A percentile compares a stretch with the other conserved stretches of the same genome.
Evolutionary conservation across 78 protist species (phyloP).

Genomic region (Diacronema lutheri): DNA sequence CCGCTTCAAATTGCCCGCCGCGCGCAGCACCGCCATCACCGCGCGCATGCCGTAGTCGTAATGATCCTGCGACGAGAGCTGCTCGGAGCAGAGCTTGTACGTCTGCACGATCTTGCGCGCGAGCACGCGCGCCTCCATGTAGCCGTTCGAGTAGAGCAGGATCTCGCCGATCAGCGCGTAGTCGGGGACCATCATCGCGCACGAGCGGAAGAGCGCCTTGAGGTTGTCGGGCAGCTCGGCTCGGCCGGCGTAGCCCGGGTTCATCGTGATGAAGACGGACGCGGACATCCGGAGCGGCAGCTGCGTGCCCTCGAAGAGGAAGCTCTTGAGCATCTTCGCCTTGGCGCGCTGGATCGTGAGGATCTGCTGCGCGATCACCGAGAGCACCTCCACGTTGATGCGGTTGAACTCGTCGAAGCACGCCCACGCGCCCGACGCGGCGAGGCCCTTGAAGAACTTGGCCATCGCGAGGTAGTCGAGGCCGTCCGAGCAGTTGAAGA

Average conservation of each 20-base stretch:
- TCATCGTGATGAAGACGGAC: conserved; percentile 83
- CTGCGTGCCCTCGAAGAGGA: conserved; percentile 50
- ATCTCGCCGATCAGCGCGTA: conserved; percentile 85
- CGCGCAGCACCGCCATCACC: conserved; percentile 72
- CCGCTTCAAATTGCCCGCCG: conserved; percentile 65
- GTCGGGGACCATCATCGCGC: conserved; percentile 91
- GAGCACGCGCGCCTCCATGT: conserved; percentile 51
- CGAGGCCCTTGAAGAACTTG: conserved; percentile 81
- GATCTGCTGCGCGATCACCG: conserved; percentile 79
- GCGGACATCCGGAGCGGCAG: conserved; percentile 46
- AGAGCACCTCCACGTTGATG: conserved; percentile 61
- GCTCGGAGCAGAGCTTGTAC: conserved; percentile 79
- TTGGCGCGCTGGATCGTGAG: conserved; percentile 66
- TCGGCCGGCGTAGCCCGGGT: conserved; percentile 87
- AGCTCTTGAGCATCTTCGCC: background rate
- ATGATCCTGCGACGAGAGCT: conserved; percentile 85
- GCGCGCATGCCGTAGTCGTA: conserved; percentile 91
- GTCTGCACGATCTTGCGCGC: conserved; percentile 77
- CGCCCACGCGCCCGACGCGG: conserved; percentile 32
- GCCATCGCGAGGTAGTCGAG: conserved; percentile 62
- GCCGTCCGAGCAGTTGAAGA: conserved; percentile 77
- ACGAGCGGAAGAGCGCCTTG: conserved; percentile 81
- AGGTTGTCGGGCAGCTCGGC: conserved; percentile 68
- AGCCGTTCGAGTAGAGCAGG: conserved; percentile 75
- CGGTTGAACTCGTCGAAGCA: conserved; percentile 34